Evolutionary conservation across 371 early-diverging fungal species (phyloP), one percentile per base, ranked within the genome.

Genomic region (Mortierella sp.): DNA sequence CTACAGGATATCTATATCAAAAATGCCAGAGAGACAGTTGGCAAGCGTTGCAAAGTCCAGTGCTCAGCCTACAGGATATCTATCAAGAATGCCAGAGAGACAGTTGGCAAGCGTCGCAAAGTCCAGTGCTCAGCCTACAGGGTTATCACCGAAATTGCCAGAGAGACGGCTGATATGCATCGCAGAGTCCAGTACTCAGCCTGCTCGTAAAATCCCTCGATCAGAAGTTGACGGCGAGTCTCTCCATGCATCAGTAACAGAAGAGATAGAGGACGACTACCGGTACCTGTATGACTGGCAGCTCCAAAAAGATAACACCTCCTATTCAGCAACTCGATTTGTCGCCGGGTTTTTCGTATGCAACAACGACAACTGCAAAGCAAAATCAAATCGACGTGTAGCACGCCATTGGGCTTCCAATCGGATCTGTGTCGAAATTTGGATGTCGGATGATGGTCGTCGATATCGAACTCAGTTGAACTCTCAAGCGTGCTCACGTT

Each of bases 241-340:
- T 11, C 63, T 63, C 53, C 63, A 55, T 53, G 55, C 6, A 52
- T 44, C 55, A 55, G 52, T 63, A 45, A 14, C 45, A 63, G 63
- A 21, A 45, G 45, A 25, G 14, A 26, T 53, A n/a, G 25, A 18
- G 0, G 26, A 25, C 44, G 21, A 16, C 18, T 63, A 63, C 26
- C 16, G 9, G 55, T 63, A 63, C 26, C 16, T 16, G 55, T 63
- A 63, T 26, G 63, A 63, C 28, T 26, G 30, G n/a, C 14, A 63
- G 19, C 23, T 63, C 45, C 51, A 63, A 53, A 45, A 21, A 63
- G 53, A 53, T 18, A 25, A 21, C 37, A 9, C 37, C 44, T 23
- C 28, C 11, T 1, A 26, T 43, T 63, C 63, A 53, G 2, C 44
- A 53, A 43, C 16, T 25, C 26, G 21, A 53, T 43, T n/a, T 63